phyloP scores from a whole-genome alignment of 139 green algal genomes.

The Chlorella sp. region DNA sequence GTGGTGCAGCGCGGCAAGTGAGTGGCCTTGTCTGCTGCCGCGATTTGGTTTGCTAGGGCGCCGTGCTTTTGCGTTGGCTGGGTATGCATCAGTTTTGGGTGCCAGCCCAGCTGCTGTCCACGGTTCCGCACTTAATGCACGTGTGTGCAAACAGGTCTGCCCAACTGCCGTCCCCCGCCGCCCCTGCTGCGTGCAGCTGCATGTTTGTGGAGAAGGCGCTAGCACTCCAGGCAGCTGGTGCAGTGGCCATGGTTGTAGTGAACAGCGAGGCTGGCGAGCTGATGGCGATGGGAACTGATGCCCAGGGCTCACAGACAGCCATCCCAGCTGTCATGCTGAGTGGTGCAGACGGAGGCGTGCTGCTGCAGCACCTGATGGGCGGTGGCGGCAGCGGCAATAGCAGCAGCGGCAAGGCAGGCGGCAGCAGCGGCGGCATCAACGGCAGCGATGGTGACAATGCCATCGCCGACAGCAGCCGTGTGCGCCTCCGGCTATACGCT shows the following conservation, averaged over 20 bases:
- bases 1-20: constrained; percentile 59
- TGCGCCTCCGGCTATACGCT: not conserved
- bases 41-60: not conserved
- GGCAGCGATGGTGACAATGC: not conserved
- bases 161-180: not conserved
- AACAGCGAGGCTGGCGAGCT: constrained; percentile 35
- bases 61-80: too few species aligned
- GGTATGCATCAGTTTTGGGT: too few species aligned
- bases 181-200: constrained; percentile 45
- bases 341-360: not conserved
- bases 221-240: constrained; percentile 45
- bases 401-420: not conserved
- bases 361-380: not conserved
- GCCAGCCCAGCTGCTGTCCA: too few species aligned
- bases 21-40: not conserved
- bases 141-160: too few species aligned
- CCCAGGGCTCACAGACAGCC: not conserved
- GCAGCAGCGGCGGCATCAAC: not conserved
- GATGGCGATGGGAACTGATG: constrained; percentile 31
- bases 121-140: too few species aligned
- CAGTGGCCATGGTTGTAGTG: constrained; percentile 56
- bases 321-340: constrained; percentile 26
- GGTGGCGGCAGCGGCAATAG: not conserved
- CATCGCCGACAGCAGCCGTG: not conserved
- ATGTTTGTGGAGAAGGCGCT: constrained; percentile 69